A percentile compares a stretch with the other conserved stretches of the same genome.
phyloP scores from a whole-genome alignment of 768 basidiomycete species.

The Suillus brevipes region DNA sequence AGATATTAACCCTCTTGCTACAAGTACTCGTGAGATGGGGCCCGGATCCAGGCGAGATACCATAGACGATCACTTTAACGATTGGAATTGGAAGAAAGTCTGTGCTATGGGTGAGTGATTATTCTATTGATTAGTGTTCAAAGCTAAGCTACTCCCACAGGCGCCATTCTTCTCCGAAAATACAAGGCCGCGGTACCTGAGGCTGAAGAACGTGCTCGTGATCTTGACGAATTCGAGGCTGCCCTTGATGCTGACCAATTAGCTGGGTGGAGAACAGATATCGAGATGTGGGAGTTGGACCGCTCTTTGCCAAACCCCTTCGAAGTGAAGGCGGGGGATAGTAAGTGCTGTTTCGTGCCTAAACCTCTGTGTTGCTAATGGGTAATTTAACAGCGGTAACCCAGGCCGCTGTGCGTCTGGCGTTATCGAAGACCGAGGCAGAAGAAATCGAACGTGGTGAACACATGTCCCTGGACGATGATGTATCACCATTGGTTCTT shows the following conservation, averaged over 20 bases:
- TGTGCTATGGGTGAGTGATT: conserved; percentile 21
- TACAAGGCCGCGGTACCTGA: not conserved
- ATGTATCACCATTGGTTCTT: conserved; percentile 24
- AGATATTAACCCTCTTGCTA: conserved; percentile 27
- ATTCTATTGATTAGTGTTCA: not conserved
- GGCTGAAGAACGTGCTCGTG: not conserved
- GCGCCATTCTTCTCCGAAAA: conserved; percentile 4
- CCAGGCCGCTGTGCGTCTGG: conserved; percentile 16
- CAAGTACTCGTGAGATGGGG: conserved; percentile 37
- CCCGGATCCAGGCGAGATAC: conserved; percentile 32
- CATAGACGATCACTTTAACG: conserved; percentile 36
- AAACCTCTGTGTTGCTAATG: not conserved
- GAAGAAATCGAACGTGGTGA: conserved; percentile 8
- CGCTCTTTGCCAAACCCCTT: conserved; percentile 22
- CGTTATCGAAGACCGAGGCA: conserved; percentile 25
- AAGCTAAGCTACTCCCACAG: not conserved
- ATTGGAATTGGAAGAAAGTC: conserved; percentile 35
- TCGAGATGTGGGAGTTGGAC: conserved; percentile 27
- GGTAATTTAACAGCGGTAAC: conserved; percentile 11
- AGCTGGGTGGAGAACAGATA: conserved; percentile 19
- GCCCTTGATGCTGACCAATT: not conserved
- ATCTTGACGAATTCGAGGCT: not conserved
- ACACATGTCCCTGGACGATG: conserved; percentile 1
- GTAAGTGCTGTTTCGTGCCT: not conserved
- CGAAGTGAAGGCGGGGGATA: conserved; percentile 9